phyloP scores from a whole-genome alignment of 192 early-diverging fungal species.

The Tieghemiomyces parasiticus region DNA sequence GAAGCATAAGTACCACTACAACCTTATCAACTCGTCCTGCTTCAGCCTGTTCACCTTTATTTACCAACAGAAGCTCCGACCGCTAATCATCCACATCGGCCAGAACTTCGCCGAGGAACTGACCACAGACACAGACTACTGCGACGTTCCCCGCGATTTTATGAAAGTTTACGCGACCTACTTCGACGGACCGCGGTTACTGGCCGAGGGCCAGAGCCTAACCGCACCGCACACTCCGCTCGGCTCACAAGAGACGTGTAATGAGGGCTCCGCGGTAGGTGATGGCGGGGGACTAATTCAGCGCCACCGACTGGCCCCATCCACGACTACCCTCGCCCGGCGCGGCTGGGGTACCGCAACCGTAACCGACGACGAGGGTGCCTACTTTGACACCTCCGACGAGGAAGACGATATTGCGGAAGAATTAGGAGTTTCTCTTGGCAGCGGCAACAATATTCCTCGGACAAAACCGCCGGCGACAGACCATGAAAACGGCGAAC shows the following conservation, averaged over 20 bases:
- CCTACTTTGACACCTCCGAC: constrained; percentile 24
- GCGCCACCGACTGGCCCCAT: no score
- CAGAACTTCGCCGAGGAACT: constrained; percentile 38
- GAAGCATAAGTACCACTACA: constrained; percentile 51
- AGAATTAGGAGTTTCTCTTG: no score
- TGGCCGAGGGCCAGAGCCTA: constrained; percentile 12
- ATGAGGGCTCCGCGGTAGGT: constrained; percentile 9
- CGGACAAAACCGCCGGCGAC: no score
- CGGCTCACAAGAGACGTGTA: constrained; percentile 16
- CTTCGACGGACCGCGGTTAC: constrained; percentile 25
- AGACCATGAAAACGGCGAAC: no score
- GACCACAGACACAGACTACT: constrained; percentile 39
- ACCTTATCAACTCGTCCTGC: constrained; percentile 79
- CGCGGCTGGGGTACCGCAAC: neutral
- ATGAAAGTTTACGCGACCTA: constrained; percentile 45
- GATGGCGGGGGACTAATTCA: constrained; percentile 7
- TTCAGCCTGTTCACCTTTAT: constrained; percentile 81
- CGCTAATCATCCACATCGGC: constrained; percentile 55
- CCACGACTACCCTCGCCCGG: no score
- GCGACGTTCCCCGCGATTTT: constrained; percentile 40
- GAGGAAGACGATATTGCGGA: no score
- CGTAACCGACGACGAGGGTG: constrained; percentile 10
- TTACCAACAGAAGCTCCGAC: constrained; percentile 46
- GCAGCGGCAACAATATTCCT: no score
- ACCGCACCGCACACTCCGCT: constrained; percentile 15